Evolutionary conservation across 2,329 filamentous ascomycete species (phyloP).

Genomic region (Microdochium bolleyi): DNA sequence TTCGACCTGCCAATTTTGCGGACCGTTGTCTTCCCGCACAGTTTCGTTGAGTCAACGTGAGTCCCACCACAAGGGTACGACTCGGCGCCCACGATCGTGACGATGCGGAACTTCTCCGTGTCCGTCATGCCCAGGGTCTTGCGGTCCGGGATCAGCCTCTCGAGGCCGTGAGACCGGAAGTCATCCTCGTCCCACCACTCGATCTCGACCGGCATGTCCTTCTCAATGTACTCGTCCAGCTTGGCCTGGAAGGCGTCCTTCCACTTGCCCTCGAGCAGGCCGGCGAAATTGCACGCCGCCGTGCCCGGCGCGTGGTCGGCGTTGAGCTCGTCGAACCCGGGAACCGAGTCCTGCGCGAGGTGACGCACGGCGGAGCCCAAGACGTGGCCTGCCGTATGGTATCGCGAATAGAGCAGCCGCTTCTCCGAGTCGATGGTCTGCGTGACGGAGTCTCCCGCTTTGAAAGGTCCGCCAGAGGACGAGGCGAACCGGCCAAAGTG

Average conservation of each 20-base stretch:
- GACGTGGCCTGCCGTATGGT: constrained; percentile 69
- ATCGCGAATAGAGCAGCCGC: constrained; percentile 54
- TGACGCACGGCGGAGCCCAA: constrained; percentile 59
- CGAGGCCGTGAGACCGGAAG: constrained; percentile 44
- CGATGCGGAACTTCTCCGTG: constrained; percentile 55
- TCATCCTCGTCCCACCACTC: constrained; percentile 62
- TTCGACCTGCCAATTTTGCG: constrained; percentile 61
- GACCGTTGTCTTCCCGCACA: constrained; percentile 53
- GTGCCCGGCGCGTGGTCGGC: constrained; percentile 64
- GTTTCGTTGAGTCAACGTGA: constrained; percentile 54
- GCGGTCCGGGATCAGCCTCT: constrained; percentile 45
- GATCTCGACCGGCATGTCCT: constrained; percentile 50
- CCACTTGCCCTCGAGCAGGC: constrained; percentile 55
- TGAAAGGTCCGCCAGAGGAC: constrained; percentile 21
- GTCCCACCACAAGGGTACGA: constrained; percentile 71
- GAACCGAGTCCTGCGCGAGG: constrained; percentile 42
- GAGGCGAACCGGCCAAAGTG: constrained; percentile 53
- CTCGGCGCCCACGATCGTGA: constrained; percentile 60
- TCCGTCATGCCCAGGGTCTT: constrained; percentile 23
- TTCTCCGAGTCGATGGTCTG: constrained; percentile 55
- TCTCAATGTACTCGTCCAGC: constrained; percentile 49
- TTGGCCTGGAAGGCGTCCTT: constrained; percentile 54
- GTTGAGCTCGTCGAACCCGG: constrained; percentile 57
- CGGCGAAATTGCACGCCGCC: constrained; percentile 60
- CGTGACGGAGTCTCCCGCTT: constrained; percentile 32